A percentile compares a stretch with the other conserved stretches of the same genome.
Evolutionary conservation across 106 monocot species (phyloP).

Genomic region (Dioscorea alata): DNA sequence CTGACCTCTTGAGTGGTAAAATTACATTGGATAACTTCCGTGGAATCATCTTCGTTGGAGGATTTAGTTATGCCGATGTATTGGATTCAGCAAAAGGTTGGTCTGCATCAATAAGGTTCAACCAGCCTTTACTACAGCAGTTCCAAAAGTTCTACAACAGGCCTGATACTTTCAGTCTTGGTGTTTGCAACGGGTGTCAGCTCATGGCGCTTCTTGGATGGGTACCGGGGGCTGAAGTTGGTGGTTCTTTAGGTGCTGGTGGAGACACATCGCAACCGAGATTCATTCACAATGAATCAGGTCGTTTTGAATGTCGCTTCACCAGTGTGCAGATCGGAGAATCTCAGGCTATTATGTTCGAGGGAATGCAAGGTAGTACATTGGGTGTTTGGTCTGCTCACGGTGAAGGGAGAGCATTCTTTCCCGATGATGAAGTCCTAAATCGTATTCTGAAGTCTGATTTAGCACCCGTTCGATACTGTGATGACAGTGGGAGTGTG

Average conservation of each 20-base stretch:
- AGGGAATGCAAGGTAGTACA: conserved; percentile 88
- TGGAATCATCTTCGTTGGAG: conserved; percentile 91
- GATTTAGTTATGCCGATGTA: conserved; percentile 96
- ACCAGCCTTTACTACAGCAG: conserved; percentile 44
- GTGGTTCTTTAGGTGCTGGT: conserved; percentile 26
- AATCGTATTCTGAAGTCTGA: conserved; percentile 34
- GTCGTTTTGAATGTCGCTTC: conserved; percentile 86
- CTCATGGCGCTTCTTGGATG: conserved; percentile 99
- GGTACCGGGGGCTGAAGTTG: conserved; percentile 57
- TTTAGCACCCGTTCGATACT: conserved; percentile 79
- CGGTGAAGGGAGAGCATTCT: conserved; percentile 92
- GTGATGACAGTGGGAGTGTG: conserved; percentile 58
- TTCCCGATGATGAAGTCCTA: conserved; percentile 48
- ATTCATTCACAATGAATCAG: conserved; percentile 94
- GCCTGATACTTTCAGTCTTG: conserved; percentile 87
- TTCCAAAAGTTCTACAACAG: conserved; percentile 75
- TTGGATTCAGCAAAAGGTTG: conserved; percentile 93
- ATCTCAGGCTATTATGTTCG: conserved; percentile 85
- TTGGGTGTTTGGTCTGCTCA: conserved; percentile 93
- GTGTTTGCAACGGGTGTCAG: conserved; percentile 95
- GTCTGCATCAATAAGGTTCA: conserved; percentile 90
- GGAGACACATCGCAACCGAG: conserved; percentile 75
- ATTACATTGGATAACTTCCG: conserved; percentile 58
- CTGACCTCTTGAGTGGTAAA: conserved; percentile 55
- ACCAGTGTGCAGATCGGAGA: conserved; percentile 64